Conservation (phyloP, 257 asterid species). For the Solanum chiquidenum region DNA sequence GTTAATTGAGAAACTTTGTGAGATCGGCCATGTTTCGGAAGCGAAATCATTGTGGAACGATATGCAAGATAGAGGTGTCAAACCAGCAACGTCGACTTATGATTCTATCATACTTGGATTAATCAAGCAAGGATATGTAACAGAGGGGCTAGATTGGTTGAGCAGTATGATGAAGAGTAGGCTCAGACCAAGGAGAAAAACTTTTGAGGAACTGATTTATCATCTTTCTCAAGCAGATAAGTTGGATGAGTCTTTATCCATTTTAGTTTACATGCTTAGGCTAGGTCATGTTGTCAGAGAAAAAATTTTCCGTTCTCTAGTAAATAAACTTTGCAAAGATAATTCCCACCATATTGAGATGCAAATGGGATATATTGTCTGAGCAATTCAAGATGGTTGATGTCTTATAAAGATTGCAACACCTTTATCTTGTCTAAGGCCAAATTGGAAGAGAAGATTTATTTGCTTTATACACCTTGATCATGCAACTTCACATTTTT, state of each 20-base stretch:
- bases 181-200: constrained; percentile 34
- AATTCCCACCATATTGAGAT: constrained; percentile 8
- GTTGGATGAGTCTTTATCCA: constrained; percentile 29
- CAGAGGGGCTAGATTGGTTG: constrained; percentile 39
- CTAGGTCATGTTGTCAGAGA: constrained; percentile 28
- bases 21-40: constrained; percentile 36
- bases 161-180: constrained; percentile 23
- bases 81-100: constrained; percentile 17
- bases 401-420: neutral
- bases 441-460: neutral
- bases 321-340: constrained; percentile 37
- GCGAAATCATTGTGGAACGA: constrained; percentile 46
- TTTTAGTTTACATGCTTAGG: constrained; percentile 39
- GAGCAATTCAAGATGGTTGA: neutral
- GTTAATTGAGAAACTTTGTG: constrained; percentile 35
- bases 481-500: neutral
- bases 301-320: constrained; percentile 22
- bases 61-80: constrained; percentile 38
- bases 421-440: neutral
- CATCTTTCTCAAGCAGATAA: constrained; percentile 28
- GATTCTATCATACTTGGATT: constrained; percentile 39
- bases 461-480: neutral
- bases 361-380: constrained; percentile 13
- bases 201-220: constrained; percentile 37
- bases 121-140: constrained; percentile 30